These are phyloP conservation scores for Talaromyces sp. DNA, from an alignment of 2,329 filamentous ascomycete genomes.

Conservation along the genomic window DNA sequence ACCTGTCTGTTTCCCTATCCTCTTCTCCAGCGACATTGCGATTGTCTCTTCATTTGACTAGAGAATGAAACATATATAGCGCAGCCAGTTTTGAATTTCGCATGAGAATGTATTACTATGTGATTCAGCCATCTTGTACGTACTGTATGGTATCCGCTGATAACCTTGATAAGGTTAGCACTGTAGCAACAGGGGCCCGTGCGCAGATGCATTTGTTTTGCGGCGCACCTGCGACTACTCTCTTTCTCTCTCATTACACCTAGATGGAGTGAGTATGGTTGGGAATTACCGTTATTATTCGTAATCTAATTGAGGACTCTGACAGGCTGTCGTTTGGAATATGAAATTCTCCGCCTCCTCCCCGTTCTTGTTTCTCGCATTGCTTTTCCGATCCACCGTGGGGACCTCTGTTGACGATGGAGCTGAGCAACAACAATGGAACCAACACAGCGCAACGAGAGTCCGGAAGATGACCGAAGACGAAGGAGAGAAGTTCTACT, in stretches of 20 bases:
- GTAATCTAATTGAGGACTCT: background rate
- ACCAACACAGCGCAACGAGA: constrained; percentile 19
- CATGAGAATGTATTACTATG: background rate
- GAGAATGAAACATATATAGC: background rate
- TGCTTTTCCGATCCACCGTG: background rate
- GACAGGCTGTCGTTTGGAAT: background rate
- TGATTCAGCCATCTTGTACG: too few relatives aligned
- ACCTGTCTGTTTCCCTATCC: background rate
- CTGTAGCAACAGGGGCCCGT: constrained; percentile 1
- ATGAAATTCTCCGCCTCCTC: background rate
- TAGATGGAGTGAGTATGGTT: background rate
- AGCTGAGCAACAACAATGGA: constrained; percentile 15
- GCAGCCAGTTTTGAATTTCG: background rate
- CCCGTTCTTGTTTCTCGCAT: background rate
- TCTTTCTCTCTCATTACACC: background rate
- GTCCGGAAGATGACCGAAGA: constrained; percentile 43
- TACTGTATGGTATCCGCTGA: background rate
- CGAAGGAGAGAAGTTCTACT: constrained; percentile 44
- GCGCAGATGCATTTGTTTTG: background rate
- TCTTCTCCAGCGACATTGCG: background rate
- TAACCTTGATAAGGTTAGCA: background rate
- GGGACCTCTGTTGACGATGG: background rate
- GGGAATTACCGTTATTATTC: background rate
- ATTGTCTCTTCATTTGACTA: background rate
- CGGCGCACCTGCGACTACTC: background rate